These are phyloP conservation scores for Amylocarpus encephaloides DNA, from an alignment of 2,329 filamentous ascomycete genomes.

Conservation along the genomic window DNA sequence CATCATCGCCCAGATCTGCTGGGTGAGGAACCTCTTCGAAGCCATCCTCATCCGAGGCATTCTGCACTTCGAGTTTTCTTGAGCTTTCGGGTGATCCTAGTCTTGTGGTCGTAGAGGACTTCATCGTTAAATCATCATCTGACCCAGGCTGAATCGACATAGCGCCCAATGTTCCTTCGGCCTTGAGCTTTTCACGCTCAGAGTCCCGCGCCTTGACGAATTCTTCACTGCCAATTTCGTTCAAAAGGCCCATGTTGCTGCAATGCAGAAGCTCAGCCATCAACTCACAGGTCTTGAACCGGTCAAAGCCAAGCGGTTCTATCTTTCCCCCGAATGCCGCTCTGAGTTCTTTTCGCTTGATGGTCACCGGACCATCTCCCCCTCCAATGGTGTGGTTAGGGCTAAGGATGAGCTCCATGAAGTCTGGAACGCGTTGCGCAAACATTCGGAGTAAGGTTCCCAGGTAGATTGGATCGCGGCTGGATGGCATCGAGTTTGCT, in stretches of 20 bases:
- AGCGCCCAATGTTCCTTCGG: constrained; percentile 62
- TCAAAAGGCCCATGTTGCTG: constrained; percentile 96
- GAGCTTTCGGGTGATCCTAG: constrained; percentile 55
- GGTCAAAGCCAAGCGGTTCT: constrained; percentile 90
- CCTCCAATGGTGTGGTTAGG: constrained; percentile 53
- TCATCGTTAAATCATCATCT: constrained; percentile 59
- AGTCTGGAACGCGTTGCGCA: constrained; percentile 84
- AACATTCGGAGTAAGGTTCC: constrained; percentile 85
- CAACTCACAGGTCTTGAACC: constrained; percentile 97
- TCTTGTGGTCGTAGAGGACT: constrained; percentile 41
- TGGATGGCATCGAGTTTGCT: constrained; percentile 71
- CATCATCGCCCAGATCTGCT: constrained; percentile 67
- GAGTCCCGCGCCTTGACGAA: constrained; percentile 73
- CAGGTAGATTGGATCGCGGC: constrained; percentile 89
- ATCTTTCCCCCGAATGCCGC: constrained; percentile 89
- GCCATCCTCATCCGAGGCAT: constrained; percentile 78
- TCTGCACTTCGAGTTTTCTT: constrained; percentile 69
- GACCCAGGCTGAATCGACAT: constrained; percentile 39
- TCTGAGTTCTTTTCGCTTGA: constrained; percentile 66
- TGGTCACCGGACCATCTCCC: constrained; percentile 49
- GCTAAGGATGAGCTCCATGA: constrained; percentile 84
- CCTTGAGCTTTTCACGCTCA: constrained; percentile 73
- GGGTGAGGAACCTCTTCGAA: constrained; percentile 80
- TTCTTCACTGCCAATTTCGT: constrained; percentile 83
- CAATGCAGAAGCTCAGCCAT: constrained; percentile 98